Evolutionary conservation across 2,329 filamentous ascomycete genomes (phyloP).

Genomic region (Trichoderma endophyticum): DNA sequence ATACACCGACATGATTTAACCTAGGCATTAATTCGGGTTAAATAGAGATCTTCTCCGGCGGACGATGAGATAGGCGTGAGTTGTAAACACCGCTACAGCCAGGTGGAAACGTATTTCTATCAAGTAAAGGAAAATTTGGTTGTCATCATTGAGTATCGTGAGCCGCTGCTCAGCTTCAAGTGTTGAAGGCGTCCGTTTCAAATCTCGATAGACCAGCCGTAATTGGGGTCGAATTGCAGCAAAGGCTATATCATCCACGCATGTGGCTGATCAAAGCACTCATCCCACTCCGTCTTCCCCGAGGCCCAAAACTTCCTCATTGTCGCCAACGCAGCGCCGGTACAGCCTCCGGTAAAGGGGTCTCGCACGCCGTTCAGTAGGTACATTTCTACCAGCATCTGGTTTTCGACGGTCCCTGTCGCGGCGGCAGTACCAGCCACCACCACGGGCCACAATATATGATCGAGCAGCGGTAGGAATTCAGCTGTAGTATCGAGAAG

Average conservation of each 20-base stretch:
- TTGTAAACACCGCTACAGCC: neutral
- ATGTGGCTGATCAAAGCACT: conserved; percentile 15
- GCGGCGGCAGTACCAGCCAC: conserved; percentile 13
- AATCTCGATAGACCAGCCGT: neutral
- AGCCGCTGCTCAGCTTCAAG: neutral
- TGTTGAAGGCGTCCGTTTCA: neutral
- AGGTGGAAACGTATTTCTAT: neutral
- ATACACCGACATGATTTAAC: no score
- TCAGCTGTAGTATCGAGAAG: neutral
- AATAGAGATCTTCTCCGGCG: no score
- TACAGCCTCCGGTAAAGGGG: conserved; percentile 1
- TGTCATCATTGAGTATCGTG: neutral
- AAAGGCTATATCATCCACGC: conserved; percentile 12
- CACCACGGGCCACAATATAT: conserved; percentile 14
- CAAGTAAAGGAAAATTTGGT: neutral
- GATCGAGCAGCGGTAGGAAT: neutral
- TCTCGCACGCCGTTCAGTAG: conserved; percentile 2
- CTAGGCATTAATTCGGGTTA: no score
- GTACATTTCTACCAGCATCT: conserved; percentile 3
- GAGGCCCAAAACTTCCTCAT: conserved; percentile 17
- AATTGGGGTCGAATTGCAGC: rapidly evolving
- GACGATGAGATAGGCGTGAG: neutral
- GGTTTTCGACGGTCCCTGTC: neutral
- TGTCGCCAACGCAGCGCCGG: neutral
- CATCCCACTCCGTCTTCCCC: conserved; percentile 16